Evolutionary conservation across 306 rosid species (phyloP), one percentile per base, ranked within the genome.

Genomic region (Quercus ilex): DNA sequence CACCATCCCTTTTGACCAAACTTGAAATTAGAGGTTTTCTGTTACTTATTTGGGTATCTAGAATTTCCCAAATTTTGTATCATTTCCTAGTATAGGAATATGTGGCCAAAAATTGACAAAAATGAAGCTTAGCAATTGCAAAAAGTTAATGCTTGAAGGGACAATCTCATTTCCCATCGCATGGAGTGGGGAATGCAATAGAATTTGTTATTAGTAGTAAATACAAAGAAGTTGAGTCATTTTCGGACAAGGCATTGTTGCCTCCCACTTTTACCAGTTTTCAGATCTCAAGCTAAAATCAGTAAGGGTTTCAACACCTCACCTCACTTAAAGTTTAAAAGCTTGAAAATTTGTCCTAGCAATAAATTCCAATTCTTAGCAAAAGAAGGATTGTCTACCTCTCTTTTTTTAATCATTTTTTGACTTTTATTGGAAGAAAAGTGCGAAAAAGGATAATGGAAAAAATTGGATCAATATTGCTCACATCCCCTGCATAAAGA

Each of bases 1-100:
- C 73, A 71, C 38, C 89, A 83, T 69, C 85, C 87, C 46, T 83
- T 46, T 64, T 86, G 76, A 74, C 67, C 52, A 28, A 67, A 69
- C 81, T 83, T 28, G 57, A 52, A 25, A 83, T 86, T 70, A 38
- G 10, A 7, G 43, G 11, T 1, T 38, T 38, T 38, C 0, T 38
- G 11, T 38, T 38, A 38, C 3, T 38, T 38, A 38, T 38, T 38
- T 38, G 0, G 43, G 43, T 35, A 35, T 35, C 41, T 35, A 0
- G 41, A 35, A 35, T 35, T 35, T 35, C 2, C 9, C 41, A 35
- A 35, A 35, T 35, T 6, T 35, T 35, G 41, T 35, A 35, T 35
- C 8, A 35, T 35, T 35, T 38, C 43, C 2, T 38, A 7, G 0
- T 38, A 38, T 7, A 38, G 43, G 10, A 38, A 1, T 38, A 38